These are phyloP conservation scores for Arthrobotrys sinensis DNA, from an alignment of 2,329 filamentous ascomycete species.

Conservation along the genomic window DNA sequence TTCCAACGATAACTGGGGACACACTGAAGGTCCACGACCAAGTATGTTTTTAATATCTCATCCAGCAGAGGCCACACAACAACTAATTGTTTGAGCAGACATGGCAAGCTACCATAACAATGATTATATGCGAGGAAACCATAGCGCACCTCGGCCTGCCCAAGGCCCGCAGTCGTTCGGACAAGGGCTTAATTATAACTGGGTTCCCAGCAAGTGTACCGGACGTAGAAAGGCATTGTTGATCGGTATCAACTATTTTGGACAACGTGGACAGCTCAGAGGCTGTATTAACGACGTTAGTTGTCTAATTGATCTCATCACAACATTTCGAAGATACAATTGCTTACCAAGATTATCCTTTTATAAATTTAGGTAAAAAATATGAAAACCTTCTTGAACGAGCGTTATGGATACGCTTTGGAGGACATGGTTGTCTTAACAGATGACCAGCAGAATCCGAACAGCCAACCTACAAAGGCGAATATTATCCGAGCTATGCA, in stretches of 20 bases:
- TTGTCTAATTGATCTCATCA: neutral
- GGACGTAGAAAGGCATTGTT: slow-evolving; percentile 81
- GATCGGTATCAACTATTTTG: slow-evolving; percentile 87
- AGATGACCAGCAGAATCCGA: slow-evolving; percentile 79
- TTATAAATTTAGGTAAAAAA: slow-evolving; percentile 72
- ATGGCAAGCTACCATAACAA: slow-evolving; percentile 52
- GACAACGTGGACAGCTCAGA: slow-evolving; percentile 78
- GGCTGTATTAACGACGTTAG: slow-evolving; percentile 82
- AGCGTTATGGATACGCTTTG: slow-evolving; percentile 79
- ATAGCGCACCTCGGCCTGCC: slow-evolving; percentile 44
- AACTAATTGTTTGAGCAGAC: slow-evolving; percentile 21
- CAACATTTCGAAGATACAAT: neutral
- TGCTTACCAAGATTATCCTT: neutral
- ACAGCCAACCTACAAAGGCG: slow-evolving; percentile 80
- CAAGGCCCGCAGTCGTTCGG: slow-evolving; percentile 54
- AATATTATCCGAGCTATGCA: slow-evolving; percentile 83
- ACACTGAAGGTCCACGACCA: slow-evolving; percentile 49
- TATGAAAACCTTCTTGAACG: slow-evolving; percentile 79
- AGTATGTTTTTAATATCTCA: slow-evolving; percentile 21
- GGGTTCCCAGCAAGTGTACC: slow-evolving; percentile 73
- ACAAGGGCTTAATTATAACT: slow-evolving; percentile 53
- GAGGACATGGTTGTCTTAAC: slow-evolving; percentile 86
- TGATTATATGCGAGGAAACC: slow-evolving; percentile 49
- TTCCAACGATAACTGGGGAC: slow-evolving; percentile 38
- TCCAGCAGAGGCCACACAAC: neutral